phyloP scores from a whole-genome alignment of 1,284 basidiomycete species.

The Nidula niveotomentosa region DNA sequence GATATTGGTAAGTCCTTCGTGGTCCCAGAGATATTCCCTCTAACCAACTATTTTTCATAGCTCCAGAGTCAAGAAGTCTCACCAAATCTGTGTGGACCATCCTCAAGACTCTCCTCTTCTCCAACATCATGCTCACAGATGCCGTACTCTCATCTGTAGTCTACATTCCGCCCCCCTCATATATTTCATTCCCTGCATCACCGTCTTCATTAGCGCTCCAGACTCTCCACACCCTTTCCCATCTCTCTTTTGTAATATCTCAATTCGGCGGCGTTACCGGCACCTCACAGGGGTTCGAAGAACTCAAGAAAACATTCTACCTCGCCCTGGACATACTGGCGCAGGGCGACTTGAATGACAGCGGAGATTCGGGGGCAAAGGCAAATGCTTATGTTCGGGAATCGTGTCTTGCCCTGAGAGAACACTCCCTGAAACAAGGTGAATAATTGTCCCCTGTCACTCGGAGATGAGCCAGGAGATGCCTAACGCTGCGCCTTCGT shows the following conservation, averaged over 20 bases:
- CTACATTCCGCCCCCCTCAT: slow-evolving; percentile 39
- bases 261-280: slow-evolving; percentile 72
- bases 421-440: slow-evolving; percentile 14
- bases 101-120: slow-evolving; percentile 72
- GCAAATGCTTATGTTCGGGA: slow-evolving; percentile 32
- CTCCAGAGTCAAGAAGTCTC: slow-evolving; percentile 40
- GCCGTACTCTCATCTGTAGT: slow-evolving; percentile 54
- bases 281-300: slow-evolving; percentile 52
- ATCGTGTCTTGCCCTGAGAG: slow-evolving; percentile 19
- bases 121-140: slow-evolving; percentile 65
- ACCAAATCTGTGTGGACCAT: slow-evolving; percentile 54
- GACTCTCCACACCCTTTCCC: slow-evolving; percentile 52
- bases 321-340: slow-evolving; percentile 70
- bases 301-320: slow-evolving; percentile 71
- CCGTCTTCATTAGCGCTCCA: slow-evolving; percentile 47
- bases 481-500: not conserved
- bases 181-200: slow-evolving; percentile 19
- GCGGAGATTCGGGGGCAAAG: slow-evolving; percentile 38
- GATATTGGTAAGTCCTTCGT: slow-evolving; percentile 35
- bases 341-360: slow-evolving; percentile 33
- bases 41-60: slow-evolving; percentile 12
- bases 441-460: not conserved
- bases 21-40: not conserved
- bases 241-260: slow-evolving; percentile 69
- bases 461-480: no score